Percentiles rank a stretch among this genome's conserved stretches.
These are phyloP conservation scores for Pezicula radicicola DNA, from an alignment of 2,329 filamentous ascomycete species.

Conservation along the genomic window DNA sequence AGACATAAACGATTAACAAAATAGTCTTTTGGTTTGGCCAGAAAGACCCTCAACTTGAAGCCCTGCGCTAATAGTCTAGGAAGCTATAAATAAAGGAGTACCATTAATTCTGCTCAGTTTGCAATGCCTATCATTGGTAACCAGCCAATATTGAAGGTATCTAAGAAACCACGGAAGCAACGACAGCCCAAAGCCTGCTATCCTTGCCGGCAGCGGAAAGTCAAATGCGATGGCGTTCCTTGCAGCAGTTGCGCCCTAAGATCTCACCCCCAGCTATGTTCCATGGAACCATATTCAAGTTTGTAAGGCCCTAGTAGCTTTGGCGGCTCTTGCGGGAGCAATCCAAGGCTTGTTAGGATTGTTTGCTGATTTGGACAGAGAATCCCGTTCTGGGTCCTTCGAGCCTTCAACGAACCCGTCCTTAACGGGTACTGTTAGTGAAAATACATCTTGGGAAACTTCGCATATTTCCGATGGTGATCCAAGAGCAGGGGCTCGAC, in stretches of 20 bases:
- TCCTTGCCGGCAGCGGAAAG: constrained; percentile 4
- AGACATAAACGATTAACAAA: too few relatives aligned
- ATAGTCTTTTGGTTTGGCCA: too few relatives aligned
- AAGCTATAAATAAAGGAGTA: too few relatives aligned
- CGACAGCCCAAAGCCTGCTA: constrained; percentile 4
- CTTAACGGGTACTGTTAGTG: too few relatives aligned
- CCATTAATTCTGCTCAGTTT: too few relatives aligned
- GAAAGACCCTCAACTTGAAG: too few relatives aligned
- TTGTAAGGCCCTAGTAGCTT: neutral
- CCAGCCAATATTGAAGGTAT: neutral
- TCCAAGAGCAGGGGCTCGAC: neutral
- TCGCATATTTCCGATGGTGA: neutral
- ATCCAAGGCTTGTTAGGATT: neutral
- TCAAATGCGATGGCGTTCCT: constrained; percentile 2
- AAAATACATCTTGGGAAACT: neutral
- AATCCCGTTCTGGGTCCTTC: neutral
- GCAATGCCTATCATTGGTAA: too few relatives aligned
- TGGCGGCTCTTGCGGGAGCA: neutral
- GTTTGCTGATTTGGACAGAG: neutral
- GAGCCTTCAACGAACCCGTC: neutral
- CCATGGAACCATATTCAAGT: neutral
- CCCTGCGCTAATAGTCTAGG: too few relatives aligned
- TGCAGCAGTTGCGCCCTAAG: neutral
- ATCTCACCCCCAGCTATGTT: neutral
- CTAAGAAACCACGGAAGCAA: neutral